Base-by-base conservation (phyloP, 2,329 filamentous ascomycete genomes). In the Penicillium sp. region DNA sequence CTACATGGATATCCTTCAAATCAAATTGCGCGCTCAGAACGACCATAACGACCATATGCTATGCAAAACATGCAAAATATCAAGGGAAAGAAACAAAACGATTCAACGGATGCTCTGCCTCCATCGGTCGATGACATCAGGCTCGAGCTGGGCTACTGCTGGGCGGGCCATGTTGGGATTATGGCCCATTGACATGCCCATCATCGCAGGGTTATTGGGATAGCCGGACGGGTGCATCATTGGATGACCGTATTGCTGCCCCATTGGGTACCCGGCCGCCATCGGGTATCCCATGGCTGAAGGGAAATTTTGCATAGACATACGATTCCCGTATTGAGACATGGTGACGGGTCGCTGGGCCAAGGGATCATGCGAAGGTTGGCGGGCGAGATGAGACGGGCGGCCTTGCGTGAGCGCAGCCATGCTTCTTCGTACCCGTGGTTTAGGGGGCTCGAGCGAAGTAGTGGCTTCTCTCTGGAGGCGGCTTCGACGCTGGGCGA, bases 111-210 rank as follows among this genome's bases (percentile, higher is more conserved):
- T 69, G 52, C 74, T 75, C 59, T 81, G 76, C 64, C 83, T 78
- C 84, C 84, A 86, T 32, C 78, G 80, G 72, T 86, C 82, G 70
- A 86, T 85, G 55, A 81, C 73, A 55, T 81, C 82, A 50, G 81
- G 74, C 64, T 84, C 81, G 49, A 74, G 74, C 4, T 77, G 71
- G 65, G 83, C 77, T 66, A 81, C 72, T n/a, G 67, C 64, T 27
- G 67, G 69, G 54, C 70, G 66, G 27, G 66, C 64, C 60, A 65
- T 62, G 50, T 58, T 68, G 5, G 67, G 60, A 13, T 62, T 54
- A 57, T 72, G 68, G 21, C 54, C 65, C 56, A 68, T 56, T 27
- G 64, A 64, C 61, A 65, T 66, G 5, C 65, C 64, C 49, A 67
- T 52, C 36, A 65, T 62, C 21, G 63, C 64, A 54, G 66, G 57